phyloP scores from a whole-genome alignment of 306 rosid species.

The Abrus pulchellus region DNA sequence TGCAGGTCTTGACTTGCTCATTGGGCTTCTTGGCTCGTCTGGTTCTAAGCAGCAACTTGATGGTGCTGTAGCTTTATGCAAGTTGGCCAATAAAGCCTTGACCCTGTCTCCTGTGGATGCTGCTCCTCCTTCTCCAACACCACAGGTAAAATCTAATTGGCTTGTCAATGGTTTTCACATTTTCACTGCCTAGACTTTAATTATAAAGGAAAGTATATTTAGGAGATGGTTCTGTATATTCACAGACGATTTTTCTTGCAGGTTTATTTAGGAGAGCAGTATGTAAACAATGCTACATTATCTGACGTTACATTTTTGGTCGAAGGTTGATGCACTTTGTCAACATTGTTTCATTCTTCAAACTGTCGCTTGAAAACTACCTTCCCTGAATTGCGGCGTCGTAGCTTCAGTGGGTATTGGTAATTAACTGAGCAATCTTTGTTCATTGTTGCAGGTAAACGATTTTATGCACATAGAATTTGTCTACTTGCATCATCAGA shows the following conservation, averaged over 20 bases:
- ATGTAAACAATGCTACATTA: slow-evolving; percentile 80
- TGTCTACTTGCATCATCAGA: slow-evolving; percentile 97
- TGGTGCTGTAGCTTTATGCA: slow-evolving; percentile 90
- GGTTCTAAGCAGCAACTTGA: slow-evolving; percentile 87
- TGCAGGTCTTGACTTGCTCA: slow-evolving; percentile 93
- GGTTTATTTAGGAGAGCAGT: slow-evolving; percentile 97
- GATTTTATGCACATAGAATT: slow-evolving; percentile 95
- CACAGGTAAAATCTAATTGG: slow-evolving; percentile 67
- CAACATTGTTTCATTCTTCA: slow-evolving; percentile 37
- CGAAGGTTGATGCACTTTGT: slow-evolving; percentile 72
- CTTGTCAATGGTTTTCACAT: slow-evolving; percentile 34
- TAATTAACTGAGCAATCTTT: slow-evolving; percentile 32
- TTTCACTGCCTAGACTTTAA: slow-evolving; percentile 20
- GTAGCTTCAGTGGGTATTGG: slow-evolving; percentile 39
- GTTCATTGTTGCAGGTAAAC: slow-evolving; percentile 74
- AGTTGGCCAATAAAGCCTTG: slow-evolving; percentile 85
- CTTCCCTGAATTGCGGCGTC: slow-evolving; percentile 16
- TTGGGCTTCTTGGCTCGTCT: slow-evolving; percentile 83
- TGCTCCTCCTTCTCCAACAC: slow-evolving; percentile 98
- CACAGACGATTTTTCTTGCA: slow-evolving; percentile 58
- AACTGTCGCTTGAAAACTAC: neutral
- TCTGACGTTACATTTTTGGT: slow-evolving; percentile 96
- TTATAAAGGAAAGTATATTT: neutral
- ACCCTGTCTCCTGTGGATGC: slow-evolving; percentile 89
- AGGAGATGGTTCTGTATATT: neutral